Evolutionary conservation across 2,329 filamentous ascomycete species (phyloP).

Genomic region (Paecilomyces niveus): DNA sequence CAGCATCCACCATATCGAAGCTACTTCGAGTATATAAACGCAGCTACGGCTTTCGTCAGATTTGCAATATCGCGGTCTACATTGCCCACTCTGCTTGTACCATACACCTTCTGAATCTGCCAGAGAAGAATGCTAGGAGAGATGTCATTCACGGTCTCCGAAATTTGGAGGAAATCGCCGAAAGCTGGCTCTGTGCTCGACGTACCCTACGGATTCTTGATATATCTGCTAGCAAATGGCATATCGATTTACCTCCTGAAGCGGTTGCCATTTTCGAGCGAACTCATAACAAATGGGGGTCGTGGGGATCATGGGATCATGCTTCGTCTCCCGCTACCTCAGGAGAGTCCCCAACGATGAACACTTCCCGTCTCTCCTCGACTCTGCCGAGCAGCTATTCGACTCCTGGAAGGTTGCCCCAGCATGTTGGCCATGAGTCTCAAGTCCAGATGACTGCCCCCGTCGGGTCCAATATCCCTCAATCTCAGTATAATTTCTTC

Average conservation of each 20-base stretch:
- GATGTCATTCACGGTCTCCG: slow-evolving; percentile 88
- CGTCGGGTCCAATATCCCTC: slow-evolving; percentile 9
- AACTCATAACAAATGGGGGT: slow-evolving; percentile 72
- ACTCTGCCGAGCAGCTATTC: slow-evolving; percentile 1
- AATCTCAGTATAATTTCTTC: slow-evolving; percentile 7
- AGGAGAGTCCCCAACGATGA: slow-evolving; percentile 16
- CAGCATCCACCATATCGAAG: slow-evolving; percentile 84
- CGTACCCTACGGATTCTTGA: slow-evolving; percentile 79
- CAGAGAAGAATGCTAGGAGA: slow-evolving; percentile 80
- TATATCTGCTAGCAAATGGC: slow-evolving; percentile 82
- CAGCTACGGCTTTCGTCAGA: slow-evolving; percentile 81
- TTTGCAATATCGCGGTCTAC: slow-evolving; percentile 94
- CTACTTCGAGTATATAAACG: slow-evolving; percentile 92
- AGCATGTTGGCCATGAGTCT: slow-evolving; percentile 1
- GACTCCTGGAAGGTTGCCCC: background rate
- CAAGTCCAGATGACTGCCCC: slow-evolving; percentile 6
- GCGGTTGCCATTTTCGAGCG: slow-evolving; percentile 68
- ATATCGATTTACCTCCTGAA: slow-evolving; percentile 77
- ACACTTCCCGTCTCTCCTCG: slow-evolving; percentile 9
- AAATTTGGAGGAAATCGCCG: slow-evolving; percentile 89
- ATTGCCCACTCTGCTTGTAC: slow-evolving; percentile 92
- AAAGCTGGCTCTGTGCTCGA: slow-evolving; percentile 86
- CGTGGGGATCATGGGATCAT: slow-evolving; percentile 48
- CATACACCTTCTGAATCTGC: slow-evolving; percentile 86
- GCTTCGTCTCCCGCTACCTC: slow-evolving; percentile 23